Base-by-base conservation (phyloP, 2,329 filamentous ascomycete species). In the Rhynchosporium secalis region DNA sequence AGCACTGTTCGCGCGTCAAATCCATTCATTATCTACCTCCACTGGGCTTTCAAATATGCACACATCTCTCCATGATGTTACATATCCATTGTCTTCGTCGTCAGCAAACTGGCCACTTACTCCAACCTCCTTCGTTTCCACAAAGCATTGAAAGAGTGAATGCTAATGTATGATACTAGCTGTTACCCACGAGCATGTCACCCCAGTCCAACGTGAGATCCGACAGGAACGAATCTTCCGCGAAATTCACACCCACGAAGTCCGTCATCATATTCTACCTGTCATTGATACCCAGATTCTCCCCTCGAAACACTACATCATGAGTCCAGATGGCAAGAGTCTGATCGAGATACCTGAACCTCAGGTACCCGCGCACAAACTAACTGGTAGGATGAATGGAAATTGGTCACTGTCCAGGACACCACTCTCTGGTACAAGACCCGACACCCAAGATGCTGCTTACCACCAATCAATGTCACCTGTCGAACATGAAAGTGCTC, bases 241-340 rank as follows among this genome's bases (percentile, higher is more conserved):
- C 43, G 82, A 84, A 63, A 81, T 83, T 40, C 82, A 85, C 72
- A 79, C 78, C 40, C 77, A 84, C 69, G 78, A 83, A 64, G 71
- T 81, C 41, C 79, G 78, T 66, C 81, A 84, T 63, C 78, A 79
- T 31, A 75, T 82, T 31, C 78, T 81, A n/a, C 82, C 82, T 3
- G 76, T 85, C 28, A 75, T 80, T 33, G 79, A 84, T 58, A 78
- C 80, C 12, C 78, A 84, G 68, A 76, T 84, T 9, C 75, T 84
- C 0, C 81, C 82, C 1, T 73, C 82, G 0, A 78, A 79, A 10
- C 82, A 85, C 69, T 84, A 73, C 40, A 56, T 71, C 6, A 64
- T 61, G 4, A 58, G 60, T 4, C 38, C 64, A n/a, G 70, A 81
- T 71, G 73, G 80, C 2, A 78, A 75, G 4, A 73, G 73, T 1